phyloP scores from a whole-genome alignment of 83 land plant genomes.

The Picea abies region DNA sequence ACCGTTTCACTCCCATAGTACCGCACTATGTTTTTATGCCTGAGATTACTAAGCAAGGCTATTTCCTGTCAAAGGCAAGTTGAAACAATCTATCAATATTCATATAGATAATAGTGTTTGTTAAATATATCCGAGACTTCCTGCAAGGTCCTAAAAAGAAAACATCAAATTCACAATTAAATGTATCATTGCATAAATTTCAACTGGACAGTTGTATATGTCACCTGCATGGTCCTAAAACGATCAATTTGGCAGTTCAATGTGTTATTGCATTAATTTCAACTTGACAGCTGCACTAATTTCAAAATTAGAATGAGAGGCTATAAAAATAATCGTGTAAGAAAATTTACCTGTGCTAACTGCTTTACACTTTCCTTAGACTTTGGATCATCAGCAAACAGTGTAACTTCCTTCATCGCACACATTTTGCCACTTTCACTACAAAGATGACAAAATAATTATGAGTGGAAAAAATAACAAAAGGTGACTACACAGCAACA shows the following conservation, averaged over 20 bases:
- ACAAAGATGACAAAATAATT: slow-evolving; percentile 14
- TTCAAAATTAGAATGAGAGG: not conserved
- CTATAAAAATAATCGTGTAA: not conserved
- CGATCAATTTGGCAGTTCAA: too few relatives aligned
- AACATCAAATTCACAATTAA: too few relatives aligned
- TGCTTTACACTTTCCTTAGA: slow-evolving; percentile 89
- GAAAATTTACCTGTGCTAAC: slow-evolving; percentile 53
- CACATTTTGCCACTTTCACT: slow-evolving; percentile 93
- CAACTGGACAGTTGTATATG: too few relatives aligned
- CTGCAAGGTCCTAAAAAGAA: not conserved
- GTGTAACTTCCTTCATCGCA: slow-evolving; percentile 88
- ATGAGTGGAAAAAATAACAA: not conserved
- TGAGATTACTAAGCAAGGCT: slow-evolving; percentile 53
- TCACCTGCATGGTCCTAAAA: too few relatives aligned
- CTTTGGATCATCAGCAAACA: slow-evolving; percentile 81
- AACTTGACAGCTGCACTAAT: not conserved
- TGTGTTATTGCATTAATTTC: not conserved
- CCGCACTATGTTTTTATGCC: slow-evolving; percentile 81
- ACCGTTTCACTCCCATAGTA: slow-evolving; percentile 85
- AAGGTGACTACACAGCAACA: not conserved
- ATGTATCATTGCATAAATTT: too few relatives aligned
- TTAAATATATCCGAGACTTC: not conserved
- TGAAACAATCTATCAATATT: not conserved
- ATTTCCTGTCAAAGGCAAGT: slow-evolving; percentile 64
- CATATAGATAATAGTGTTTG: not conserved